Base-by-base conservation (phyloP, 139 green algal genomes). In the Tetraselmis chui region DNA sequence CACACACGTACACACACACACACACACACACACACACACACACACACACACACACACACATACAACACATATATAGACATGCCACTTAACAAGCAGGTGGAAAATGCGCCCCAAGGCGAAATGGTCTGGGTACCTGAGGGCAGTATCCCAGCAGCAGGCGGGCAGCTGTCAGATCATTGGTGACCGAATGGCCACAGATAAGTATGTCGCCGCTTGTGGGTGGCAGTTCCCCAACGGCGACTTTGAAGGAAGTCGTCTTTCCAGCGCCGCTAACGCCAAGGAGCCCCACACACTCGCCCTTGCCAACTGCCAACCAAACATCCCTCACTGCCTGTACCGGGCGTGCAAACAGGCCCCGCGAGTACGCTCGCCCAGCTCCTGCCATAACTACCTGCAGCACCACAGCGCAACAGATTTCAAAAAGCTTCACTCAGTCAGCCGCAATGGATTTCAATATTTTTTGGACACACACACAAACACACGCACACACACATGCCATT, bases 271-370 rank as follows among this genome's bases (percentile, higher is more conserved):
- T 93, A n/a, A 90, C 84, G 1, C 90, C 90, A 81, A 97, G 87
- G 75, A 97, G 87, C 1, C 93, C 93, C 79, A 97, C 95, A 86
- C 93, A 96, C 87, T 97, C 86, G 5, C 92, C 93, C 22, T 80
- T 32, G 5, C 80, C 79, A 24, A 94, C 82, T 2, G 85, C 84
- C 59, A 95, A 45, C 87, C 87, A 94, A 28, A 96, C 75, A 1
- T 90, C 89, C 1, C 76, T 30, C 25, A 96, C 86, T 1, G 91
- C 90, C 2, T n/a, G 77, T 30, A 91, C n/a, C 28, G 82, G 83
- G 2, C 81, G 82, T 59, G 76, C 59, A 26, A 78, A 28, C 30
- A 58, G 18, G 28, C 88, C 89, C 79, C 80, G 85, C 28, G 59
- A 31, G 82, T 91, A 95, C 1, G 78, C 80, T 88, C 94, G 94